phyloP scores from a whole-genome alignment of 2,329 filamentous ascomycete genomes.

The Colletotrichum lindemuthianum region DNA sequence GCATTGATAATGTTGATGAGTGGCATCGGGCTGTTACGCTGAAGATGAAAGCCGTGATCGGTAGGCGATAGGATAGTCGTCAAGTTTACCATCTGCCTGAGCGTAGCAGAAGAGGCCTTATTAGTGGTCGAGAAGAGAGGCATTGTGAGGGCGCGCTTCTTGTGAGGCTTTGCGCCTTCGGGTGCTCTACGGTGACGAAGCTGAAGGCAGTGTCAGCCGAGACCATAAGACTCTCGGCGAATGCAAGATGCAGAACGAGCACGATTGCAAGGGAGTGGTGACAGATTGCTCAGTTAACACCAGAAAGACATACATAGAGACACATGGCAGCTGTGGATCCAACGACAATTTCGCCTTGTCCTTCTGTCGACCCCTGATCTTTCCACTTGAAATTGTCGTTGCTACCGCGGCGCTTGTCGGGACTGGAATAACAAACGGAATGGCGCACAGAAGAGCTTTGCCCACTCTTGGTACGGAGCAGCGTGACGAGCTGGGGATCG shows the following conservation, averaged over 20 bases:
- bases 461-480: conserved; percentile 3
- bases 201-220: conserved; percentile 19
- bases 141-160: conserved; percentile 48
- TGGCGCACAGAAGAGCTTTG: background rate
- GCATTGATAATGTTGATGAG: conserved; percentile 36
- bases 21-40: conserved; percentile 26
- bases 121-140: conserved; percentile 53
- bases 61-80: conserved; percentile 45
- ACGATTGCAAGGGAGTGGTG: background rate
- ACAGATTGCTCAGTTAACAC: background rate
- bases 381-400: background rate
- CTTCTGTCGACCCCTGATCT: background rate
- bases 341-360: background rate
- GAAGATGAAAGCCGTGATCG: conserved; percentile 42
- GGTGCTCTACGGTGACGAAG: conserved; percentile 32
- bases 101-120: conserved; percentile 40
- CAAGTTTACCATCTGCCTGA: conserved; percentile 47
- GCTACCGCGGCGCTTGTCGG: background rate
- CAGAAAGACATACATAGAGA: conserved; percentile 31
- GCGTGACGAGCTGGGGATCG: conserved; percentile 21
- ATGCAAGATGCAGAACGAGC: background rate
- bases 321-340: conserved; percentile 29
- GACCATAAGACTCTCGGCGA: background rate
- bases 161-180: conserved; percentile 33
- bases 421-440: conserved; percentile 1